A percentile compares a stretch with the other conserved stretches of the same genome.
Conservation (phyloP, 2,329 filamentous ascomycete species). For the Lizonia empirigonia region DNA sequence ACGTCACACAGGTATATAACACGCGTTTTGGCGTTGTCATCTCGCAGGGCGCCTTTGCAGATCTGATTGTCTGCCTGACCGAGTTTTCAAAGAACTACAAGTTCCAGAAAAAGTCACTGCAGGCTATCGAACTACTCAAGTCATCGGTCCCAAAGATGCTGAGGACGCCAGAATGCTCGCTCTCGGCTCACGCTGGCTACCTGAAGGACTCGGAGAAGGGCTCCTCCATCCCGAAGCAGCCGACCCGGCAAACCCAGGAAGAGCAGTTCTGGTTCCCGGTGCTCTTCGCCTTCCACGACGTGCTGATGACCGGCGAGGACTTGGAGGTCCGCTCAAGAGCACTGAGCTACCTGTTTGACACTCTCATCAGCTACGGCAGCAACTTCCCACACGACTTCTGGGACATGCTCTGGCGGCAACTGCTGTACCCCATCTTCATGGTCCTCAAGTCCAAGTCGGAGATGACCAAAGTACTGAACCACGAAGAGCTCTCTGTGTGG, state of each 20-base stretch:
- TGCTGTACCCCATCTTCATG: constrained; percentile 98
- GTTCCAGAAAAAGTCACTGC: constrained; percentile 97
- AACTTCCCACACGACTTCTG: constrained; percentile 94
- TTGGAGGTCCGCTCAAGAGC: constrained; percentile 89
- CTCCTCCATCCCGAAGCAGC: constrained; percentile 63
- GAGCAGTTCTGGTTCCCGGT: constrained; percentile 99
- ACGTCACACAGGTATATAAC: constrained; percentile 94
- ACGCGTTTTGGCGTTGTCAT: constrained; percentile 95
- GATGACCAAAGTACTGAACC: constrained; percentile 92
- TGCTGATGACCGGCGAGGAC: constrained; percentile 98
- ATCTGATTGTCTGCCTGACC: constrained; percentile 93
- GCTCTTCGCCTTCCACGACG: constrained; percentile 97
- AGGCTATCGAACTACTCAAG: constrained; percentile 93
- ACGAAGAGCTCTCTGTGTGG: constrained; percentile 98
- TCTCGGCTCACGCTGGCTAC: constrained; percentile 69
- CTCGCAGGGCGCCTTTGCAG: constrained; percentile 93
- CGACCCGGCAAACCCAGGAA: constrained; percentile 83
- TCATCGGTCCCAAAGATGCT: constrained; percentile 94
- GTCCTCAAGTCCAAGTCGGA: constrained; percentile 95
- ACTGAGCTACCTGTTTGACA: constrained; percentile 95
- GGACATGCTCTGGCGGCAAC: constrained; percentile 97
- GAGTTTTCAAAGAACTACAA: constrained; percentile 99
- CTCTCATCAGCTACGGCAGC: constrained; percentile 84
- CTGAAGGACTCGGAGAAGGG: constrained; percentile 56
- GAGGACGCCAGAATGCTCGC: constrained; percentile 89